A percentile compares a stretch with the other conserved stretches of the same genome.
Conservation (phyloP, 2,329 filamentous ascomycete species). For the Exophiala xenobiotica region DNA sequence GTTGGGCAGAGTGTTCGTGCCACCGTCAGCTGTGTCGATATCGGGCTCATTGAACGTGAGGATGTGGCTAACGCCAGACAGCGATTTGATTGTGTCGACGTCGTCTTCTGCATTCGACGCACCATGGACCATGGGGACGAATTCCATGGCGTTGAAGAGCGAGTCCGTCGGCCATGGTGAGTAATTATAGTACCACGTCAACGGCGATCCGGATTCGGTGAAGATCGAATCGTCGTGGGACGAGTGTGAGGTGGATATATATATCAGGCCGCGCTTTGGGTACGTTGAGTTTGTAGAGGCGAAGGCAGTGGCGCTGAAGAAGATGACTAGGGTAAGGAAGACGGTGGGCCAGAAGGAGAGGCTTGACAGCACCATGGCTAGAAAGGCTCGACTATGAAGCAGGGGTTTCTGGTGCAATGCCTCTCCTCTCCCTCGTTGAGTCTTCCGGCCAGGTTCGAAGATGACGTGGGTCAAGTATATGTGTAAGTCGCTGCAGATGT, state of each 20-base stretch:
- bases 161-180: constrained; percentile 52
- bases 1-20: constrained; percentile 60
- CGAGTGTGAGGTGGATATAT: constrained; percentile 58
- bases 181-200: constrained; percentile 90
- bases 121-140: constrained; percentile 81
- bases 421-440: too few relatives aligned
- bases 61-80: constrained; percentile 56
- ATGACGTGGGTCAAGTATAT: too few relatives aligned
- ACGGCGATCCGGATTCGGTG: constrained; percentile 54
- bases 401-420: too few relatives aligned
- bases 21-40: constrained; percentile 55
- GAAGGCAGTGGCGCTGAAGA: background rate
- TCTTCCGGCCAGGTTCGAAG: too few relatives aligned
- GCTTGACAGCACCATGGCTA: too few relatives aligned
- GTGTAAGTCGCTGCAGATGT: too few relatives aligned
- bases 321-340: background rate
- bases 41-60: constrained; percentile 83
- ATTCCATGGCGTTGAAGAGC: constrained; percentile 55
- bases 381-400: too few relatives aligned
- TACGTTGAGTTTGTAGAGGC: constrained; percentile 8
- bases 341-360: background rate
- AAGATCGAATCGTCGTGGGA: constrained; percentile 64
- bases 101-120: constrained; percentile 36
- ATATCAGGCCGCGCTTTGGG: constrained; percentile 71
- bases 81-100: constrained; percentile 11